Percentiles rank a stretch among this genome's conserved stretches.
phyloP scores from a whole-genome alignment of 306 rosid genomes.

The Cicer chorassanicum region DNA sequence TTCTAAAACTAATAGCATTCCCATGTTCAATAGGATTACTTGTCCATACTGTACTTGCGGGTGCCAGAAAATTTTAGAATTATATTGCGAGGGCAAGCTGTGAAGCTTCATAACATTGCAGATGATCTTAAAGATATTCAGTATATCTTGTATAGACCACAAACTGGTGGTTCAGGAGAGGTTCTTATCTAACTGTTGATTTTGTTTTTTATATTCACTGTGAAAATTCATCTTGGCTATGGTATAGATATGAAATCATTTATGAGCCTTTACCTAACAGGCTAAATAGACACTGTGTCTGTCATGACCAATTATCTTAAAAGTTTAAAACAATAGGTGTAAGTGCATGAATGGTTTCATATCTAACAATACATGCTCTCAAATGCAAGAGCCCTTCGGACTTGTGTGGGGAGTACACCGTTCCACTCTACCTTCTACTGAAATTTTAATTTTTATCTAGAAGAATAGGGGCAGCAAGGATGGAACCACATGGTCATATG shows the following conservation, averaged over 20 bases:
- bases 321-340: neutral
- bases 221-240: conserved; percentile 21
- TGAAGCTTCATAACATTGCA: conserved; percentile 73
- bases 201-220: neutral
- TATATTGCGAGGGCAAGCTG: conserved; percentile 69
- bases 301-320: neutral
- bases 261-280: conserved; percentile 19
- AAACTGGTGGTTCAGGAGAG: conserved; percentile 60
- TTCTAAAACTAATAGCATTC: conserved; percentile 39
- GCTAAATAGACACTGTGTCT: conserved; percentile 26
- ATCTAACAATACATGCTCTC: neutral
- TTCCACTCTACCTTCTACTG: conserved; percentile 11
- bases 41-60: conserved; percentile 87
- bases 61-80: conserved; percentile 63
- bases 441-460: neutral
- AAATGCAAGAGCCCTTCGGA: conserved; percentile 6
- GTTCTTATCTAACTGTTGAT: conserved; percentile 47
- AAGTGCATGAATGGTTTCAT: conserved; percentile 21
- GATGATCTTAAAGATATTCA: conserved; percentile 66
- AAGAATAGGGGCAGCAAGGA: neutral
- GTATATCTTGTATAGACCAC: conserved; percentile 73
- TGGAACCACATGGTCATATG: neutral
- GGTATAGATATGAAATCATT: conserved; percentile 13
- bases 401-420: neutral
- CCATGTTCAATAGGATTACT: conserved; percentile 67